phyloP scores from a whole-genome alignment of 2,329 filamentous ascomycete species.

The Xylariaceae sp. region DNA sequence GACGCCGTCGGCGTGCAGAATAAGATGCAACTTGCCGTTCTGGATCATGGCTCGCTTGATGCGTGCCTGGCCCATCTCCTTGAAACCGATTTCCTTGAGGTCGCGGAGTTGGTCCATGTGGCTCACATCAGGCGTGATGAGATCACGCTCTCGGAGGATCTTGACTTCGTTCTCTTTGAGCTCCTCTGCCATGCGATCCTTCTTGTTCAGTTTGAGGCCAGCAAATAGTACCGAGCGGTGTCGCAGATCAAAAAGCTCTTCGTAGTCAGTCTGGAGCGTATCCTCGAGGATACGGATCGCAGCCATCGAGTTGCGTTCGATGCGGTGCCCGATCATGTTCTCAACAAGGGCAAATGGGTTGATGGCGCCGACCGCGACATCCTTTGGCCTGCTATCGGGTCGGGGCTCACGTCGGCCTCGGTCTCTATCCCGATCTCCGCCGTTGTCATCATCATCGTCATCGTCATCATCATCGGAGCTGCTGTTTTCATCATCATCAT shows the following conservation, averaged over 20 bases:
- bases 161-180: slow-evolving; percentile 37
- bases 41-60: slow-evolving; percentile 40
- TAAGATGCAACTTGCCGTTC: slow-evolving; percentile 42
- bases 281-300: slow-evolving; percentile 36
- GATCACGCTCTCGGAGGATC: slow-evolving; percentile 40
- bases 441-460: slow-evolving; percentile 17
- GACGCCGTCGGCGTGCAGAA: slow-evolving; percentile 34
- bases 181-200: slow-evolving; percentile 35
- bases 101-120: slow-evolving; percentile 34
- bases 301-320: slow-evolving; percentile 35
- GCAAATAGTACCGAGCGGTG: slow-evolving; percentile 40
- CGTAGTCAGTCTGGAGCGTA: slow-evolving; percentile 44
- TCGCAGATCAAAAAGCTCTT: slow-evolving; percentile 45
- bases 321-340: slow-evolving; percentile 39
- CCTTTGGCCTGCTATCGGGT: slow-evolving; percentile 37
- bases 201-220: slow-evolving; percentile 38
- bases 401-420: slow-evolving; percentile 25
- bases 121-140: slow-evolving; percentile 41
- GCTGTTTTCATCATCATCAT: slow-evolving; percentile 16
- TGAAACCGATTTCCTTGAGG: slow-evolving; percentile 38
- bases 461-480: slow-evolving; percentile 30
- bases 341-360: slow-evolving; percentile 44
- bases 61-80: slow-evolving; percentile 32
- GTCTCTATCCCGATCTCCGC: no score
- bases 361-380: slow-evolving; percentile 37